Percentiles rank a stretch among this genome's conserved stretches.
Conservation (phyloP, 1,284 basidiomycete genomes). For the Apiotrichum siamense region DNA sequence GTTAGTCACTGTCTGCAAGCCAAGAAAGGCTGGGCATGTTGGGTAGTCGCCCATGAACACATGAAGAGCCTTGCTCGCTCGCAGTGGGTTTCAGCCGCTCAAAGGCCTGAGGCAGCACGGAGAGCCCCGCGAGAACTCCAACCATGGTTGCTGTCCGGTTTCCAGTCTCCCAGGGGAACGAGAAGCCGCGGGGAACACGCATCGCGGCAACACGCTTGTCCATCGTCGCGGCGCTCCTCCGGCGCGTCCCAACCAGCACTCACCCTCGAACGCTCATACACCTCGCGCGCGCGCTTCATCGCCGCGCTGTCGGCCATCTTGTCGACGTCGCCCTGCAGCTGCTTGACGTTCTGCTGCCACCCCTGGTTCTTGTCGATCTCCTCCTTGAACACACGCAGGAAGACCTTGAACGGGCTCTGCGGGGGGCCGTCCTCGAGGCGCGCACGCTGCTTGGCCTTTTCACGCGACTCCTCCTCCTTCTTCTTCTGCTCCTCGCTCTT, state of each 20-base stretch:
- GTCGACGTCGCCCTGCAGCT: constrained; percentile 93
- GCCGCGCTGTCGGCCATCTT: constrained; percentile 95
- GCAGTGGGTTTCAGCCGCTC: no score
- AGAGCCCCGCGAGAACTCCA: no score
- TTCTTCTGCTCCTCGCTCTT: constrained; percentile 15
- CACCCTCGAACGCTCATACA: constrained; percentile 90
- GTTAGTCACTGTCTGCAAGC: no score
- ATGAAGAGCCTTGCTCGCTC: no score
- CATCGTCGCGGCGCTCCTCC: background rate
- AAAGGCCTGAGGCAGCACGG: no score
- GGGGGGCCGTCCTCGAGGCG: constrained; percentile 50
- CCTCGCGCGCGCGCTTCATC: constrained; percentile 83
- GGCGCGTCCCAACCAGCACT: constrained; percentile 33
- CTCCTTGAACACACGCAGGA: constrained; percentile 86
- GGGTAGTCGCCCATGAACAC: no score
- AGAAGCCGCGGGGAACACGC: no score
- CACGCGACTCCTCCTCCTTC: no score
- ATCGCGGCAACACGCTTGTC: background rate
- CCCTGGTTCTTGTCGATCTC: constrained; percentile 91
- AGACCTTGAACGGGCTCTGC: constrained; percentile 90
- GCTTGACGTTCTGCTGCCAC: constrained; percentile 92
- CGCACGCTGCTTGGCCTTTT: constrained; percentile 3
- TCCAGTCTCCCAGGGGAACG: no score
- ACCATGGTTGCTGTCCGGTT: no score
- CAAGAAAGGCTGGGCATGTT: no score